Evolutionary conservation across 129 eudicot species (phyloP).

Genomic region (Flaveria bidentis): DNA sequence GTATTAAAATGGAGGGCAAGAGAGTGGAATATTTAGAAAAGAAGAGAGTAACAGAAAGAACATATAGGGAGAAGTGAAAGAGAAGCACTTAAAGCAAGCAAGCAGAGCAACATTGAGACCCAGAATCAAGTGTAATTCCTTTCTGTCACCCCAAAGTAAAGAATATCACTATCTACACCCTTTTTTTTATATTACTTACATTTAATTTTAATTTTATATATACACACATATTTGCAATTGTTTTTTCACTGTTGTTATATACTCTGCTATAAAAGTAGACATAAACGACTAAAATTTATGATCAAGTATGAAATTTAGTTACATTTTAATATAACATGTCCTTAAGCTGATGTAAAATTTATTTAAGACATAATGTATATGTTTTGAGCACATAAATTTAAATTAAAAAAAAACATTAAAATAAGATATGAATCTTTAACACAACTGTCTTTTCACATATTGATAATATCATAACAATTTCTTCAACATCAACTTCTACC

Average conservation of each 20-base stretch:
- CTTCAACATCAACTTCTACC: background rate
- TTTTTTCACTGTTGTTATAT: too few relatives aligned
- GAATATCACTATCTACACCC: conserved; percentile 31
- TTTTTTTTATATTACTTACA: background rate
- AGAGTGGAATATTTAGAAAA: conserved; percentile 36
- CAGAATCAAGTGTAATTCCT: conserved; percentile 76
- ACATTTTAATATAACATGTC: background rate
- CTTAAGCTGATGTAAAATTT: background rate
- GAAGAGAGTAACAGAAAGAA: conserved; percentile 60
- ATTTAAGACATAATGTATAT: background rate
- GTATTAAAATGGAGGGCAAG: conserved; percentile 1
- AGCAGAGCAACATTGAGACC: conserved; percentile 58
- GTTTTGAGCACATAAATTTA: background rate
- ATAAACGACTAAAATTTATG: too few relatives aligned
- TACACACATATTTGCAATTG: too few relatives aligned
- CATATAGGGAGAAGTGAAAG: conserved; percentile 94
- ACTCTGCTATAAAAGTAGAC: too few relatives aligned
- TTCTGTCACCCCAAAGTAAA: conserved; percentile 56
- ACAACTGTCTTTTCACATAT: background rate
- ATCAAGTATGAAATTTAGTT: background rate
- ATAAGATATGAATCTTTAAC: background rate
- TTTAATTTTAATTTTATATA: too few relatives aligned
- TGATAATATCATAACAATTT: background rate
- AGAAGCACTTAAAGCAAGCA: conserved; percentile 65
- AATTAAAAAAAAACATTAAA: background rate